Evolutionary conservation across 2,329 filamentous ascomycete species (phyloP).

Genomic region (Fulvia fulva): DNA sequence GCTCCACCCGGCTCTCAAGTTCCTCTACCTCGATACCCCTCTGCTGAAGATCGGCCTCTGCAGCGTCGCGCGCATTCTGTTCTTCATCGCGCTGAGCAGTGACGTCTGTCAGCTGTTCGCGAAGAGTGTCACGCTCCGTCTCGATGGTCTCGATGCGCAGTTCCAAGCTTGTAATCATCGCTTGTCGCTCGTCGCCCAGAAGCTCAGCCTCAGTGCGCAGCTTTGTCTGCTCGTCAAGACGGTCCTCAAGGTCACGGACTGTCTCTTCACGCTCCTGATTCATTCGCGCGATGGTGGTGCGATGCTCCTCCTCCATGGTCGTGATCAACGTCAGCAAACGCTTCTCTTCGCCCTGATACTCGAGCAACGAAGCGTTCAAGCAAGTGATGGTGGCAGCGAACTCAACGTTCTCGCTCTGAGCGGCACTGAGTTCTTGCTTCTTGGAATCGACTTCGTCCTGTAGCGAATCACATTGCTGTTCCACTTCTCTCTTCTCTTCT

Average conservation of each 20-base stretch:
- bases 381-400: constrained; percentile 36
- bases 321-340: constrained; percentile 37
- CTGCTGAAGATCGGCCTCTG: constrained; percentile 38
- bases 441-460: constrained; percentile 24
- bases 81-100: constrained; percentile 36
- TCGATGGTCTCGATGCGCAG: constrained; percentile 36
- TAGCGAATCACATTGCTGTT: constrained; percentile 28
- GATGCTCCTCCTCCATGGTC: constrained; percentile 39
- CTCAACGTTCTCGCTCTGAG: constrained; percentile 30
- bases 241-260: constrained; percentile 36
- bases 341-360: constrained; percentile 39
- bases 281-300: constrained; percentile 35
- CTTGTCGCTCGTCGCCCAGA: constrained; percentile 37
- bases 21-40: constrained; percentile 36
- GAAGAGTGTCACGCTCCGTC: constrained; percentile 34
- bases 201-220: constrained; percentile 38
- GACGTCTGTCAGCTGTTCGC: constrained; percentile 32
- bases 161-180: constrained; percentile 39
- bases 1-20: constrained; percentile 35
- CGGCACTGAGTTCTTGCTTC: constrained; percentile 19
- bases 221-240: constrained; percentile 36
- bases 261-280: constrained; percentile 37
- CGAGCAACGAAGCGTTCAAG: constrained; percentile 37
- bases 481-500: constrained; percentile 31
- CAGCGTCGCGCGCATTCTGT: constrained; percentile 29